Evolutionary conservation across 2,329 filamentous ascomycete species (phyloP).

Genomic region (Microascus cirrosus): DNA sequence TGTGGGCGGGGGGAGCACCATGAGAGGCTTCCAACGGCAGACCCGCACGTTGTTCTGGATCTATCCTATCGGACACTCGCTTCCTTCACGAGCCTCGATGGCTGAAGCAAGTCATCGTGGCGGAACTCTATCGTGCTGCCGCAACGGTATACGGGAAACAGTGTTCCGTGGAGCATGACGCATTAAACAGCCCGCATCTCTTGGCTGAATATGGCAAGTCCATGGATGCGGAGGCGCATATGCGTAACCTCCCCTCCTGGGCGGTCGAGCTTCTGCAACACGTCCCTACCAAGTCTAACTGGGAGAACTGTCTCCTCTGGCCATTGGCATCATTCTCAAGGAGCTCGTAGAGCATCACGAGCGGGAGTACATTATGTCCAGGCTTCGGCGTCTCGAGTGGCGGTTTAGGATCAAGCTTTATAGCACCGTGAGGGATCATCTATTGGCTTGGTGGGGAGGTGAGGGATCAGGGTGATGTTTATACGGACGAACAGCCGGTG

Average conservation of each 20-base stretch:
- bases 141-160: background rate
- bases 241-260: background rate
- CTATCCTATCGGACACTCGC: background rate
- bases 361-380: background rate
- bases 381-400: background rate
- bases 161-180: background rate
- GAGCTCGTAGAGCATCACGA: background rate
- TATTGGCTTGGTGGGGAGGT: background rate
- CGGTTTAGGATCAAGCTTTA: background rate
- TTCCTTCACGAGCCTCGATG: background rate
- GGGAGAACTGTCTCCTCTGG: background rate
- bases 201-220: background rate
- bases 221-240: background rate
- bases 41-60: background rate
- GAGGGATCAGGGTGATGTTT: background rate
- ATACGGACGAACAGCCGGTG: background rate
- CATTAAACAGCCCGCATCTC: background rate
- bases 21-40: background rate
- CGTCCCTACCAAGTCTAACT: background rate
- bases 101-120: background rate
- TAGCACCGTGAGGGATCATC: background rate
- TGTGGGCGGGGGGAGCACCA: background rate
- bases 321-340: background rate
- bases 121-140: background rate
- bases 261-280: background rate